Evolutionary conservation across 2,329 filamentous ascomycete genomes (phyloP).

Genomic region (Cladosporium oxysporum): DNA sequence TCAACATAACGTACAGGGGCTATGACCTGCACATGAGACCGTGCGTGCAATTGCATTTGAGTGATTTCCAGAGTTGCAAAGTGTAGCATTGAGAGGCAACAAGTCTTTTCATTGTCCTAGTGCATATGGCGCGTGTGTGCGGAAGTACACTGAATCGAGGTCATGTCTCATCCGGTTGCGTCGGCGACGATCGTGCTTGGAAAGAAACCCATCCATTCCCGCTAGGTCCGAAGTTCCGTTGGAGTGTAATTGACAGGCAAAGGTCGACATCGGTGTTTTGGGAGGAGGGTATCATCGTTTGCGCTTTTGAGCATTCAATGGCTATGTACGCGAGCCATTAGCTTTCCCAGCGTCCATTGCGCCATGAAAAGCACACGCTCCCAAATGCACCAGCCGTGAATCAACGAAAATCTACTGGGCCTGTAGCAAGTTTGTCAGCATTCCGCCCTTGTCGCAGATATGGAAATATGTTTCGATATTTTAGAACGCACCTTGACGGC

Average conservation of each 20-base stretch:
- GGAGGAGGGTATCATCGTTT: slow-evolving; percentile 21
- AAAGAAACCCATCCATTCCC: neutral
- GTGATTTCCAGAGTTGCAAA: neutral
- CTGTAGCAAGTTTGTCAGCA: slow-evolving; percentile 10
- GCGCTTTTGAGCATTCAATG: slow-evolving; percentile 20
- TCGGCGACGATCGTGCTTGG: neutral
- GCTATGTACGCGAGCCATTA: slow-evolving; percentile 19
- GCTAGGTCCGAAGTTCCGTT: neutral
- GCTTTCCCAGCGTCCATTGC: slow-evolving; percentile 17
- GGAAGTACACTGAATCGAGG: neutral
- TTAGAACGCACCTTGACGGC: slow-evolving; percentile 80
- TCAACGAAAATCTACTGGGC: slow-evolving; percentile 21
- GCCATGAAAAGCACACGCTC: slow-evolving; percentile 23
- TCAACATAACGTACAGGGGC: neutral
- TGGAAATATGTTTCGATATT: neutral
- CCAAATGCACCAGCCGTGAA: slow-evolving; percentile 19
- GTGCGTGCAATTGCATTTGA: neutral
- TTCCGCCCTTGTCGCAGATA: neutral
- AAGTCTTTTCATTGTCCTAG: neutral
- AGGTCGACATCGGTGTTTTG: slow-evolving; percentile 3
- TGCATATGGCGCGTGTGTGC: neutral
- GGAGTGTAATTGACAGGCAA: slow-evolving; percentile 1
- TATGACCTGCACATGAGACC: neutral
- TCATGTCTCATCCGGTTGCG: neutral
- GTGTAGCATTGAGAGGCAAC: neutral